Base-by-base conservation (phyloP, 2,329 filamentous ascomycete genomes). In the Trichoderma sp. region DNA sequence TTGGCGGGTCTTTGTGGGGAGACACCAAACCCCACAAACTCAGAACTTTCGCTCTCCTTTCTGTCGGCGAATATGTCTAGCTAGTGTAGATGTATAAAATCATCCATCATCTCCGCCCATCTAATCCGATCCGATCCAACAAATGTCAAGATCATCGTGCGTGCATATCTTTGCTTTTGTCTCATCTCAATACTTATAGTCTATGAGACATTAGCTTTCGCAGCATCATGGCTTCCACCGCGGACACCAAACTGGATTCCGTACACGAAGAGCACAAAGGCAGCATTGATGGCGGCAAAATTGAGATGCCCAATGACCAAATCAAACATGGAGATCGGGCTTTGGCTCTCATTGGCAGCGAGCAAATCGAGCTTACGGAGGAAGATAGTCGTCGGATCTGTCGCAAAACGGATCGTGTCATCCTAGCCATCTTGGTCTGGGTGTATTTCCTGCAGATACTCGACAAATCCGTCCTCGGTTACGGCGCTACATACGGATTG, bases 321-420 rank as follows among this genome's bases (percentile, higher is more conserved):
- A 9, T 21, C 36, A 69, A 51, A 28, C 66, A 60, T 15, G 53
- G 32, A 24, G 66, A 69, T 15, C 53, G 30, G 32, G 36, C 47
- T 51, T 26, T 53, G 18, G 39, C 70, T 28, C 32, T 68, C 56
- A 64, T 51, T n/a, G 53, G 39, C 26, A 53, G 53, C 18, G 34
- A 56, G 34, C 70, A 53, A 14, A 57, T 69, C 3, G 34, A 56
- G 15, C 72, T 77, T 39, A 73, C 73, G 12, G 75, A 76, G 34
- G 72, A 74, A 14, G 75, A 77, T 65, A 76, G 72, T 39, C 72
- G 73, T 5, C 84, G 85, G 12, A 90, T 91, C 74, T 84, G 86
- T 30, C 84, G 83, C 58, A 90, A 91, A 79, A 91, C 88, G 1
- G 90, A 92, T 76, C 84, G 83, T 65, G 83, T 84, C 28, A 88